Base-by-base conservation (phyloP, 225 moss, liverwort and hornwort species). In the Straminergon stramineum region DNA sequence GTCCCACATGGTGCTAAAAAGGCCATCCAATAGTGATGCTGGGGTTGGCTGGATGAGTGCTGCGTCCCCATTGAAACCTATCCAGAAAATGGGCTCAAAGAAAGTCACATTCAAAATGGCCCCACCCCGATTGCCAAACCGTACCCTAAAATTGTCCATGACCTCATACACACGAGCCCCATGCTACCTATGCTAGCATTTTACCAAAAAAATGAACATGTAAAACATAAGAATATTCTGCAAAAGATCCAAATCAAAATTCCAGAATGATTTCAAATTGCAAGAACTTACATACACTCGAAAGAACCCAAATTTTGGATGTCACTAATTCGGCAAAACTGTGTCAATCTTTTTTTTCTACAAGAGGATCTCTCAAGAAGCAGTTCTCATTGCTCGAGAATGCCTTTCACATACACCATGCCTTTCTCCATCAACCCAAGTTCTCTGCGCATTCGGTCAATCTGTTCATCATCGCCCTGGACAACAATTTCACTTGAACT, bases 351-450 rank as follows among this genome's bases (percentile, higher is more conserved):
- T 11, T 45, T 60, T 63, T 84, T 63, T 69, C 88, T 81, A 84
- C 86, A 88, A 31, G 57, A 77, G 67, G 17, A 63, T 82, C 61
- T 73, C 89, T 82, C 58, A 41, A 89, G 31, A 74, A 55, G 64
- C 58, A 84, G 79, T 84, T 81, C 68, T 92, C 90, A 98, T 88
- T 95, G 95, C 92, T 99, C 97, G 58, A 99, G 93, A 84, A 99
- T 90, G 57, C 97, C 99, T 88, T 96, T 99, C 79, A 99, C 99
- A 55, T 97, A 97, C 20, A 99, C 97, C 99, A 99, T 99, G 89
- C 94, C 99, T 91, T 97, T 99, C 91, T 99, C 99, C 99, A 97
- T 97, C 6, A 96, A 90, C 41, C 90, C 96, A 34, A 97, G 87
- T 77, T 99, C 99, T 92, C 97, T 94, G 56, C 97, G 97, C 90